Evolutionary conservation across 2,329 filamentous ascomycete species (phyloP), one percentile per base, ranked within the genome.

Genomic region (Rutstroemia sp.): DNA sequence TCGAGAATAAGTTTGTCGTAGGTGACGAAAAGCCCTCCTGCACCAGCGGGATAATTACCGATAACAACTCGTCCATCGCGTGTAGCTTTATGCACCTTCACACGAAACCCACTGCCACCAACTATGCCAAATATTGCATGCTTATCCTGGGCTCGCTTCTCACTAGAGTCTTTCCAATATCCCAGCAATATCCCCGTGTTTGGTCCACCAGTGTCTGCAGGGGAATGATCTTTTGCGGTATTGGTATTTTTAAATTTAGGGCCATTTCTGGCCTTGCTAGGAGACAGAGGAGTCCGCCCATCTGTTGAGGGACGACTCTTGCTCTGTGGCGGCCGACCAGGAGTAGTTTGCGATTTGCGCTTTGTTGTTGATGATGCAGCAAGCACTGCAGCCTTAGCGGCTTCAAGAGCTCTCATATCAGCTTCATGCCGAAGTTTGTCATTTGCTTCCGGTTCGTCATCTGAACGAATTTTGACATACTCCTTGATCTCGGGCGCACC

Each of bases 121-220:
- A 86, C 69, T 10, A 86, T 83, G 3, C 83, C 83, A 54, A 80
- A 82, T 0, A 85, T 80, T 0, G 82, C 83, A 62, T 86, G 82
- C 52, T 81, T 80, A 63, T 85, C 75, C 12, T 70, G 69, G 2
- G 72, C 65, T 2, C 75, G 68, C 0, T 65, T 42, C 50, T 79
- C 76, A 34, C 72, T 76, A 0, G 81, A 85, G 12, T 76, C 75
- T 53, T 72, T 74, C 83, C 83, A 86, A 64, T 76, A 78, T 0
- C 83, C 83, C 2, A 86, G 68, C 2, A 84, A 58, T 12, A 70
- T 62, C 17, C 66, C 68, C 21, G 58, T 10, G 40, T n/a, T 25
- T 54, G 51, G 23, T 66, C 63, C 49, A 27, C 63, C 49, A 47
- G 19, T 53, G 27, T 57, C 58, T 27, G 62, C 61, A 36, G 63